Conservation (phyloP, 2,329 filamentous ascomycete species). For the Colletotrichum australisinense region DNA sequence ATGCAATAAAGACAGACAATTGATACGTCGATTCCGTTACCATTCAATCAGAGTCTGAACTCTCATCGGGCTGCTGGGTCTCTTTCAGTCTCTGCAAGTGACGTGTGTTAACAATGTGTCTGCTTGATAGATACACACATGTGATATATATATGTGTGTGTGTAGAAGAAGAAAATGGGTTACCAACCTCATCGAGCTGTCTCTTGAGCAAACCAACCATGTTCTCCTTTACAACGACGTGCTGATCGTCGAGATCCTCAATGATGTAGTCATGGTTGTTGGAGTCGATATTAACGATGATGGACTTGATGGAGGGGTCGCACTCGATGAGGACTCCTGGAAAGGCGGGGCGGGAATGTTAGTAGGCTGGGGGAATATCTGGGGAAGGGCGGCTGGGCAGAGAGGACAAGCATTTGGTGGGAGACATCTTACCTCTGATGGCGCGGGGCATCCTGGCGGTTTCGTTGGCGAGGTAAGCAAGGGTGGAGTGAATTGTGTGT, state of each 20-base stretch:
- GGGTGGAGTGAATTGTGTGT: not conserved
- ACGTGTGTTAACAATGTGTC: not conserved
- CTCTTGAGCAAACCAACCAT: slow-evolving; percentile 76
- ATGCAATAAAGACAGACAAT: not conserved
- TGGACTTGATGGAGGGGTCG: slow-evolving; percentile 89
- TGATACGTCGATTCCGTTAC: not conserved
- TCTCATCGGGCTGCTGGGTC: slow-evolving; percentile 62
- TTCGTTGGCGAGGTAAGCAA: slow-evolving; percentile 34
- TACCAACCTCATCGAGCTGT: slow-evolving; percentile 73
- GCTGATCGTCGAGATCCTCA: slow-evolving; percentile 82
- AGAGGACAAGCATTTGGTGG: not conserved
- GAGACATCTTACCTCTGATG: slow-evolving; percentile 58
- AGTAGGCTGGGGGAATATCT: slow-evolving; percentile 25
- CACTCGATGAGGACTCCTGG: slow-evolving; percentile 81
- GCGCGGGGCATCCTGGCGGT: slow-evolving; percentile 62
- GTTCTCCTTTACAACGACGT: slow-evolving; percentile 79
- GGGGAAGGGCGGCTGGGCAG: slow-evolving; percentile 3
- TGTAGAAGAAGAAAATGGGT: slow-evolving; percentile 22
- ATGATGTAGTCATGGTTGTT: slow-evolving; percentile 80
- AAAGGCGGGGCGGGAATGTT: not conserved
- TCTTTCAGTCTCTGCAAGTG: slow-evolving; percentile 59
- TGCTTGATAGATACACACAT: too few relatives aligned
- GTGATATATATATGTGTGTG: not conserved
- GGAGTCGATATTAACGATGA: slow-evolving; percentile 81
- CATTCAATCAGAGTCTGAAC: slow-evolving; percentile 61